Evolutionary conservation across 2,329 filamentous ascomycete species (phyloP), one percentile per base, ranked within the genome.

Genomic region (Hypoxylon sp.): DNA sequence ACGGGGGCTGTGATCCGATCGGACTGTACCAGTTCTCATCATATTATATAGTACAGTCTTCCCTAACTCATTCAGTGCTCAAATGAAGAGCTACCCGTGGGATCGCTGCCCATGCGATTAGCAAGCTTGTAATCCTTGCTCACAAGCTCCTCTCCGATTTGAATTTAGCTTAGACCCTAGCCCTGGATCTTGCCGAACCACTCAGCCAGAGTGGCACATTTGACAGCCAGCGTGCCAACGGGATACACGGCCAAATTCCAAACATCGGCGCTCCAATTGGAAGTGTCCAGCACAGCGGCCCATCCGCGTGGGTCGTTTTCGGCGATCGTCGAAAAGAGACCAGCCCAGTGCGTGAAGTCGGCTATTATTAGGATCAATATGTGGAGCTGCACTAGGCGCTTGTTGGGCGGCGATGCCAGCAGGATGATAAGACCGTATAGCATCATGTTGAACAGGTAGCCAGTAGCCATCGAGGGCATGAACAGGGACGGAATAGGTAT

Each of bases 321-420:
- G 4, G 70, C 71, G 9, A 73, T 56, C 4, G 71, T 69, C 30
- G 63, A 64, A 24, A 70, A 68, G 6, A 73, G 60, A 24, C 55
- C 67, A 9, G 45, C 55, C 71, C 70, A 74, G 46, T 73, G 72
- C n/a, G 66, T 67, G 52, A 74, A 38, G 48, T 74, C 71, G 33
- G 71, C 70, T 11, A 72, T 32, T 28, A 64, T 50, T 57, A 73
- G 36, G 32, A 72, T 58, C 16, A 42, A 49, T 22, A 74, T 70
- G 55, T 74, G 71, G 30, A 70, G 44, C 16, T 67, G 57, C 16
- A 73, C 44, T 2, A 70, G 65, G 1, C 61, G 60, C 44, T 61
- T 62, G 38, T 58, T 72, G 18, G 72, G 71, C 44, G 72, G 72
- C 24, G 69, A 59, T 8, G 65, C 65, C 1, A 70, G 59, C 28